Percentiles rank a stretch among this genome's conserved stretches.
Evolutionary conservation across 352 stramenopile species (phyloP).

Genomic region (Globisporangium camurandrum): DNA sequence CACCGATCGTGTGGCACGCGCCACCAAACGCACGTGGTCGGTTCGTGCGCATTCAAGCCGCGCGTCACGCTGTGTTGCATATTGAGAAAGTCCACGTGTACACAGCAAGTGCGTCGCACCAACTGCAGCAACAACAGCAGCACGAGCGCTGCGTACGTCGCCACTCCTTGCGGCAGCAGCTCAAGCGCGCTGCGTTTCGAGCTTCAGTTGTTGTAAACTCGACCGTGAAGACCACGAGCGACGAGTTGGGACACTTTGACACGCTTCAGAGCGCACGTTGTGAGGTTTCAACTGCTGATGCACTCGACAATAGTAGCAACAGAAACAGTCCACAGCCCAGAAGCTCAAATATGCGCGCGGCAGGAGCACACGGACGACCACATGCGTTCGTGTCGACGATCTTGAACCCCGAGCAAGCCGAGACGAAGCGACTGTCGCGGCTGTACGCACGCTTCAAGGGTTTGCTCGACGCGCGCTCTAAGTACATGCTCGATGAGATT

Average conservation of each 20-base stretch:
- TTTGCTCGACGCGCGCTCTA: conserved; percentile 38
- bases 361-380: background rate
- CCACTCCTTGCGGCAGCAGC: conserved; percentile 20
- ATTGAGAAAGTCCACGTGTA: conserved; percentile 57
- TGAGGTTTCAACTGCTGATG: background rate
- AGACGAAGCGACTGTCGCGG: conserved; percentile 52
- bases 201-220: conserved; percentile 36
- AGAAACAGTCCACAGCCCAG: background rate
- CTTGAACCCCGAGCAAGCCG: conserved; percentile 38
- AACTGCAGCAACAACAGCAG: conserved; percentile 17
- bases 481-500: conserved; percentile 10
- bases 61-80: conserved; percentile 34
- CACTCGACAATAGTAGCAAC: conserved; percentile 1
- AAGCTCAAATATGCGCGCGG: conserved; percentile 1
- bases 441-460: conserved; percentile 53
- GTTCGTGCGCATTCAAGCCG: conserved; percentile 56
- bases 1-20: conserved; percentile 34
- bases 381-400: conserved; percentile 15
- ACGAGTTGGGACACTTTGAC: background rate
- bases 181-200: conserved; percentile 50
- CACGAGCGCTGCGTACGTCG: conserved; percentile 15
- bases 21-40: conserved; percentile 44
- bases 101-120: conserved; percentile 12
- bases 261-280: background rate
- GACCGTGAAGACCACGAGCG: background rate